Conservation (phyloP, 1,139 yeast genomes). For the Pneumocystis murina region DNA sequence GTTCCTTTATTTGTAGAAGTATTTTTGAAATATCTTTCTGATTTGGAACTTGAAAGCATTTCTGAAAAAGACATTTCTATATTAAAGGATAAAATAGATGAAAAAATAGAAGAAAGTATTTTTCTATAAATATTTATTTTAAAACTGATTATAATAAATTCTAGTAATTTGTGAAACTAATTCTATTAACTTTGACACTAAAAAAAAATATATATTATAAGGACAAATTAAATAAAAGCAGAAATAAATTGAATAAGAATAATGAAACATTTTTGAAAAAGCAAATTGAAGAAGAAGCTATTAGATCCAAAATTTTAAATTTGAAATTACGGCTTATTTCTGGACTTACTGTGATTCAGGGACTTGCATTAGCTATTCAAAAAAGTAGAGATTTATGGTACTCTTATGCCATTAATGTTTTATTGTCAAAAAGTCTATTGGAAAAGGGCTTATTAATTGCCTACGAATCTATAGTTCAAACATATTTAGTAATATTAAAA, state of each 20-base stretch:
- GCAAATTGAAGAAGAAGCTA: slow-evolving; percentile 40
- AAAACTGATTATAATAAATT: slow-evolving; percentile 17
- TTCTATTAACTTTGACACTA: slow-evolving; percentile 67
- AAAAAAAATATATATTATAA: slow-evolving; percentile 82
- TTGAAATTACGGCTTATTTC: slow-evolving; percentile 31
- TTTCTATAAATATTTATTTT: background rate
- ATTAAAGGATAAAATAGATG: background rate
- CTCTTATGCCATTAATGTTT: slow-evolving; percentile 40
- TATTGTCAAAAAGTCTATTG: slow-evolving; percentile 27
- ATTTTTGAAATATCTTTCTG: slow-evolving; percentile 27
- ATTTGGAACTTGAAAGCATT: slow-evolving; percentile 20
- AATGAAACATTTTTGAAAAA: slow-evolving; percentile 71
- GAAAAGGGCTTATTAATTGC: slow-evolving; percentile 17
- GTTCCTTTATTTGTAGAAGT: slow-evolving; percentile 36
- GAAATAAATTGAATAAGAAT: slow-evolving; percentile 32
- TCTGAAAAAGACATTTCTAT: slow-evolving; percentile 31
- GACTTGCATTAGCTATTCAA: slow-evolving; percentile 35
- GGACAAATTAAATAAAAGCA: slow-evolving; percentile 58
- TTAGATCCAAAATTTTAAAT: slow-evolving; percentile 35
- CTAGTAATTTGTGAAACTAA: slow-evolving; percentile 35
- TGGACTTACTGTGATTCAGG: slow-evolving; percentile 38
- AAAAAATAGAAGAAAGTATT: slow-evolving; percentile 1
- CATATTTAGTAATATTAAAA: slow-evolving; percentile 4
- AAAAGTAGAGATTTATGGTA: slow-evolving; percentile 66
- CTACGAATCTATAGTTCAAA: background rate